phyloP scores from a whole-genome alignment of 2,329 filamentous ascomycete species.

The Amphichorda felina region DNA sequence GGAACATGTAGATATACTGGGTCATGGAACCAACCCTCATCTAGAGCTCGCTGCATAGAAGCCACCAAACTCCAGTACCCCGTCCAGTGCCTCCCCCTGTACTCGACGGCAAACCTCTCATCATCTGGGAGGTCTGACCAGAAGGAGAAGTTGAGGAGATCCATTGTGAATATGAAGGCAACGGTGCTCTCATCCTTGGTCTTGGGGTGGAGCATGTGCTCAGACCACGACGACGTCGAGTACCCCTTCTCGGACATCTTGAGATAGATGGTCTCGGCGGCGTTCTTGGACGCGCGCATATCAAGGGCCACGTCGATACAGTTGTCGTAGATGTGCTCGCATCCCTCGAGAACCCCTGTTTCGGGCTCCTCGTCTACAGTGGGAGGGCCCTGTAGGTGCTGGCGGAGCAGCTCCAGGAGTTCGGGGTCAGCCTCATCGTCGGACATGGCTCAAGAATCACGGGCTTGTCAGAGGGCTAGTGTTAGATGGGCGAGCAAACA shows the following conservation, averaged over 20 bases:
- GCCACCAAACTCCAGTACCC: slow-evolving; percentile 95
- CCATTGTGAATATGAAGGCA: slow-evolving; percentile 95
- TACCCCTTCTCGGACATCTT: slow-evolving; percentile 79
- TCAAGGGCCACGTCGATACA: slow-evolving; percentile 86
- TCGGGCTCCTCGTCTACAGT: slow-evolving; percentile 49
- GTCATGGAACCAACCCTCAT: slow-evolving; percentile 52
- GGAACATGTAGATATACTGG: too few species aligned
- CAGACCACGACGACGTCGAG: slow-evolving; percentile 75
- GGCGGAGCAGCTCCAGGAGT: slow-evolving; percentile 72
- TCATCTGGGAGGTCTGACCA: slow-evolving; percentile 66
- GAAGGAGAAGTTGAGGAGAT: slow-evolving; percentile 92
- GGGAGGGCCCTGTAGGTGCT: slow-evolving; percentile 57
- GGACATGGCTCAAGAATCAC: slow-evolving; percentile 48
- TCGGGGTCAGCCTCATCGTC: slow-evolving; percentile 88
- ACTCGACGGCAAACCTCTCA: slow-evolving; percentile 73
- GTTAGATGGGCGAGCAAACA: too few species aligned
- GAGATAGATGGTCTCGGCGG: slow-evolving; percentile 65
- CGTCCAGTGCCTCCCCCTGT: slow-evolving; percentile 72
- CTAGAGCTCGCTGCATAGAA: slow-evolving; percentile 71
- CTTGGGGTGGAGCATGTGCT: slow-evolving; percentile 84
- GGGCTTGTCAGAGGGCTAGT: not conserved
- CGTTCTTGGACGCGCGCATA: slow-evolving; percentile 69
- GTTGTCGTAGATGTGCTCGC: slow-evolving; percentile 83
- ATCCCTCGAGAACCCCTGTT: slow-evolving; percentile 70
- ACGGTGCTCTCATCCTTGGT: slow-evolving; percentile 67